Evolutionary conservation across 257 asterid species (phyloP), one percentile per base, ranked within the genome.

Genomic region (Cordia subcordata): DNA sequence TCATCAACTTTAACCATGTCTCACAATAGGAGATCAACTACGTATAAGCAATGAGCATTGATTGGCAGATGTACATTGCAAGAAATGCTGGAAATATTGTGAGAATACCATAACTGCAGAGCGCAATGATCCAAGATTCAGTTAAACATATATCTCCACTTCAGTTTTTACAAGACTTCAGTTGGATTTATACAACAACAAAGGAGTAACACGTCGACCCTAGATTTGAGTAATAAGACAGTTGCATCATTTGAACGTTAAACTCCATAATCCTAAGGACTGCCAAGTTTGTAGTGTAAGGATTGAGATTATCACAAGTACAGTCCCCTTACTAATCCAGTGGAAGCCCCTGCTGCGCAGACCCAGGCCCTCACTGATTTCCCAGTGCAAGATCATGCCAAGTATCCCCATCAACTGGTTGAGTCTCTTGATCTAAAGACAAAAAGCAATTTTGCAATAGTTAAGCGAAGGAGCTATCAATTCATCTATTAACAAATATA

Each of bases 361-460:
- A 9, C 18, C 14, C 45, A n/a, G 44, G 27, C 22, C 27, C 23
- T 73, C 68, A 69, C 21, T 73, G 75, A 67, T 73, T 75, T 15
- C 81, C 81, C 67, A 85, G 53, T 13, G 88, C 95, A 75, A 86
- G 88, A 55, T 83, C 88, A 58, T 73, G 95, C 95, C 88, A 86
- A 11, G 68, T 58, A 72, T 79, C 85, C 38, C 65, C 60, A 27
- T 75, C 88, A 67, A 60, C 82, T 63, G 75, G 85, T 58, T 70
- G 83, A n/a, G 76, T 54, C 73, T 77, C 95, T 78, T 79, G 81
- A 70, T 75, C 95, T 86, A 88, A n/a, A 19, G 27, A 61, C 42
- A 12, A 63, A 27, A 51, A 73, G 17, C 58, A 75, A 55, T 42
- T 13, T 55, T 58, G 22, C 14, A 39, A 60, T 11, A 47, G 46